phyloP scores from a whole-genome alignment of 2,329 filamentous ascomycete species.

The Lachnellula suecica region DNA sequence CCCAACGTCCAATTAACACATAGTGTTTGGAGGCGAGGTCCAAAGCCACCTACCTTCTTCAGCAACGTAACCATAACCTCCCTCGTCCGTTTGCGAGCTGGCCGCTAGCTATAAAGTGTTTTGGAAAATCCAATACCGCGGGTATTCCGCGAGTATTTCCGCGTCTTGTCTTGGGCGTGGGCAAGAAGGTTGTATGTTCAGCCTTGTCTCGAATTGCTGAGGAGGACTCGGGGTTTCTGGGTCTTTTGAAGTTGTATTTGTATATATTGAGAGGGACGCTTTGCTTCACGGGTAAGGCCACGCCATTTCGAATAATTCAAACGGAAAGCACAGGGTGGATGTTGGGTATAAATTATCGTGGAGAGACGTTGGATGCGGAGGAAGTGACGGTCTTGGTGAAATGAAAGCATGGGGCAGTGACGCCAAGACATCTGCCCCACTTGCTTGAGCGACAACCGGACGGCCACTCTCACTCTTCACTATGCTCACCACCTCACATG shows the following conservation, averaged over 20 bases:
- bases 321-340: background rate
- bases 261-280: background rate
- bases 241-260: background rate
- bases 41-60: background rate
- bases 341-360: background rate
- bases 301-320: conserved; percentile 20
- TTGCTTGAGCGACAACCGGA: too few relatives aligned
- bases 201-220: background rate
- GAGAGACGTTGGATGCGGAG: background rate
- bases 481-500: too few relatives aligned
- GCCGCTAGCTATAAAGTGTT: background rate
- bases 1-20: background rate
- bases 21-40: background rate
- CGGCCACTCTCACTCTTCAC: too few relatives aligned
- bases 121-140: background rate
- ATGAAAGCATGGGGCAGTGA: background rate
- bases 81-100: background rate
- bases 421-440: background rate
- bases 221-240: background rate
- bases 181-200: background rate
- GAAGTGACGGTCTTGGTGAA: background rate
- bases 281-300: conserved; percentile 33
- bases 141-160: background rate
- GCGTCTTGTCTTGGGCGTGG: background rate
- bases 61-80: background rate